Evolutionary conservation across 1,139 yeast species (phyloP), one percentile per base, ranked within the genome.

Genomic region (Barnettozyma hawaiiensis): DNA sequence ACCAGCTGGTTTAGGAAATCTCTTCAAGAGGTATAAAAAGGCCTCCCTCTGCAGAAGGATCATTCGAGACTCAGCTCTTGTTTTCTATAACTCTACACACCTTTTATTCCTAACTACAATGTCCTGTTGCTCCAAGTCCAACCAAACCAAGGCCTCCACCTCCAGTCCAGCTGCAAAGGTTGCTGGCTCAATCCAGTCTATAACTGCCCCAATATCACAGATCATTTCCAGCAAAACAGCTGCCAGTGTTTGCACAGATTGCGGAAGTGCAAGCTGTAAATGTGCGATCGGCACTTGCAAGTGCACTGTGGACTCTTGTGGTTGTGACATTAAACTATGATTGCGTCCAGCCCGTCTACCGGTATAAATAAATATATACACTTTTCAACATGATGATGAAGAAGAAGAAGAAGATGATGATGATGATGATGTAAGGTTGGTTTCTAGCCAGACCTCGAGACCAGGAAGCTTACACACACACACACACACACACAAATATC

Each of bases 231-330:
- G 39, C 16, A 37, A 35, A 26, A 42, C 47, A 28, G 58, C 57
- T 31, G 55, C 54, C 33, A 46, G 52, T 15, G 46, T 41, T 37
- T 53, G 58, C 38, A 36, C 47, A 7, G 47, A 47, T 18, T 55
- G 59, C 40, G 57, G 57, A 12, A 45, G 52, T 36, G 38, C 56
- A 7, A 38, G 50, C 20, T 55, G 59, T 38, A 55, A 51, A 39
- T 55, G 59, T 49, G 51, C 52, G 19, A 51, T 49, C 37, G 57
- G 50, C 36, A 36, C 42, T 28, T 55, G 59, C 45, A 47, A 53
- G 40, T 55, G 59, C 40, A 26, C 51, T 11, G 46, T 53, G n/a
- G 35, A 33, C n/a, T 42, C 47, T 6, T 55, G 59, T 40, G 43
- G 37, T 39, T 54, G 58, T 42, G 50, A 45, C 35, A 45, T 53